A percentile compares a stretch with the other conserved stretches of the same genome.
These are phyloP conservation scores for Penicillium goetzii DNA, from an alignment of 495 filamentous ascomycete species.

Conservation along the genomic window DNA sequence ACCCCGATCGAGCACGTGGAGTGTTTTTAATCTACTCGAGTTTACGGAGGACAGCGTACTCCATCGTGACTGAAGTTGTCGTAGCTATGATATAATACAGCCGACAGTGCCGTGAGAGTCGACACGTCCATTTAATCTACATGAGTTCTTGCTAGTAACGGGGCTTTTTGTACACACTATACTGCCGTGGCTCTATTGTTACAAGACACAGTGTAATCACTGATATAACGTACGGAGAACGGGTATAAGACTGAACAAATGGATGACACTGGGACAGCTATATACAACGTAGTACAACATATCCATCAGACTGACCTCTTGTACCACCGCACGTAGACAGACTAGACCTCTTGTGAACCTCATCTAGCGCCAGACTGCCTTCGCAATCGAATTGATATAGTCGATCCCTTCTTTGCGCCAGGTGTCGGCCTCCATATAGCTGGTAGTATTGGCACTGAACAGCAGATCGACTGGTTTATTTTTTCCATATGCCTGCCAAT, in stretches of 20 bases:
- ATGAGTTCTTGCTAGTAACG: neutral
- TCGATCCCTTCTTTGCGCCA: slow-evolving; percentile 51
- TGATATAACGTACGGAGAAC: neutral
- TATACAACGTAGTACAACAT: neutral
- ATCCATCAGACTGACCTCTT: neutral
- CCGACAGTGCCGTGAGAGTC: neutral
- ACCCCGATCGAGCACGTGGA: slow-evolving; percentile 3
- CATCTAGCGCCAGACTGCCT: slow-evolving; percentile 30
- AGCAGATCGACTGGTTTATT: slow-evolving; percentile 48
- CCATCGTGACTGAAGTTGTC: neutral
- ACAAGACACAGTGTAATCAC: neutral
- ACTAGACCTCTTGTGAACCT: neutral
- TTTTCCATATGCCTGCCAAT: slow-evolving; percentile 51
- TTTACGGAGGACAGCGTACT: neutral
- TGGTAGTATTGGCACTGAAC: slow-evolving; percentile 54
- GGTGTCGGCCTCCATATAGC: slow-evolving; percentile 52
- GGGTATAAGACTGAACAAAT: neutral
- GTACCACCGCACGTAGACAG: neutral
- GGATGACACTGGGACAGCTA: neutral
- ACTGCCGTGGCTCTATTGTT: neutral
- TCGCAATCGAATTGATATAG: slow-evolving; percentile 37
- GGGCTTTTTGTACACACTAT: neutral
- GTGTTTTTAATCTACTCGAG: neutral
- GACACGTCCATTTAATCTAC: neutral
- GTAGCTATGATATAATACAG: neutral